Evolutionary conservation across 2,329 filamentous ascomycete genomes (phyloP), one percentile per base, ranked within the genome.

Genomic region (Aureobasidium leucospermi): DNA sequence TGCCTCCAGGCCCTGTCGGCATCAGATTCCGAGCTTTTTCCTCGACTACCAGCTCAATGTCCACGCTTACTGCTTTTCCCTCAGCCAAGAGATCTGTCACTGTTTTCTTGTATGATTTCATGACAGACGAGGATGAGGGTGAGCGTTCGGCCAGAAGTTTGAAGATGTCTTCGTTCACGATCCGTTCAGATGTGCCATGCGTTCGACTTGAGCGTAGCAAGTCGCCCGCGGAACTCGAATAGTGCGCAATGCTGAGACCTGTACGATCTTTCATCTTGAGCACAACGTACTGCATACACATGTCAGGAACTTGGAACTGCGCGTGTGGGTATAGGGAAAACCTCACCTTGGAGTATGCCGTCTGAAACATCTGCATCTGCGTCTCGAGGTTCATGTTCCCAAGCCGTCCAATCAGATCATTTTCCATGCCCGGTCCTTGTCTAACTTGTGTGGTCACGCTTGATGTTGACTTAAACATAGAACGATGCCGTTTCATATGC

Each of bases 61-160:
- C 65, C 9, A 71, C 49, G 36, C 65, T 69, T 36, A 72, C 66
- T 2, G 72, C 62, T 19, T 63, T 62, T 3, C 72, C 72, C 8
- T 53, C 43, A 55, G 66, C 70, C 51, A 73, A 48, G 15, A 67
- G 62, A 5, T 76, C 73, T 23, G 73, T 71, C 2, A 84, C 76
- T 0, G 70, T 71, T 1, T 68, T 66, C 63, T 75, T 77, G 69
- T 81, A 79, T 0, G 74, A 70, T 52, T 75, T 76, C 2, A 74
- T 74, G 6, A 80, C 67, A 2, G 71, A 74, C n/a, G 62, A 61
- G 2, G 56, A 59, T 28, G 56, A 56, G 16, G 71, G 70, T 1
- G 76, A 73, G 46, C 78, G 74, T n/a, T 79, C 74, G 4, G 73
- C 69, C 4, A 85, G 74, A n/a, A 84, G 76, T 42, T 77, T 74